phyloP scores from a whole-genome alignment of 2,329 filamentous ascomycete species.

The Diaporthe vexans region DNA sequence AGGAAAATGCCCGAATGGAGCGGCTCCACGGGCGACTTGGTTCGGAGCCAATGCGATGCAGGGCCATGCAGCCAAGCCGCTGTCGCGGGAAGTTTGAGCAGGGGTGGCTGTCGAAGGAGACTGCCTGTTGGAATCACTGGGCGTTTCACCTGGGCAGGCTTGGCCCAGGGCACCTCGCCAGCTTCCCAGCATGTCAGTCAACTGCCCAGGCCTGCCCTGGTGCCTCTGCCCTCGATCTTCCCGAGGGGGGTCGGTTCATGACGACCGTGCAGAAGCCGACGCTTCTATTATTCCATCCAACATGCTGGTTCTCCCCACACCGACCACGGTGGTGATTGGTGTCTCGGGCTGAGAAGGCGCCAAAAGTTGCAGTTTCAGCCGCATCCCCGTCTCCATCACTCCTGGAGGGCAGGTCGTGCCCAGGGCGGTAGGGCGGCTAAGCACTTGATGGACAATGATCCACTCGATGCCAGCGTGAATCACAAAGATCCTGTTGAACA shows the following conservation, averaged over 20 bases:
- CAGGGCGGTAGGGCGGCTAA: slow-evolving; percentile 5
- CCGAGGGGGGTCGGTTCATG: background rate
- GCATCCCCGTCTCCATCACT: slow-evolving; percentile 1
- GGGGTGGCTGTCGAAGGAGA: background rate
- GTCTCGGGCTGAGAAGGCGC: slow-evolving; percentile 24
- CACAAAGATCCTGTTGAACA: slow-evolving; percentile 15
- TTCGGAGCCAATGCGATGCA: background rate
- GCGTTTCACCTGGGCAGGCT: slow-evolving; percentile 24
- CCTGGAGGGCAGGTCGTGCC: slow-evolving; percentile 11
- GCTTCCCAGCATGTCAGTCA: background rate
- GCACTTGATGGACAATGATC: slow-evolving; percentile 19
- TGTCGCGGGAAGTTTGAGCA: slow-evolving; percentile 32
- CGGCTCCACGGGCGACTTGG: background rate
- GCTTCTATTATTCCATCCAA: background rate
- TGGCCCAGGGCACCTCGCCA: slow-evolving; percentile 9
- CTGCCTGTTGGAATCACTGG: slow-evolving; percentile 21
- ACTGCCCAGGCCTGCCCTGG: background rate
- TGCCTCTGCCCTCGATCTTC: background rate
- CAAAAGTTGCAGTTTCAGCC: slow-evolving; percentile 36
- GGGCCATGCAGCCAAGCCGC: slow-evolving; percentile 6
- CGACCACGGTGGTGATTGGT: slow-evolving; percentile 14
- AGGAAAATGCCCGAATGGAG: slow-evolving; percentile 14
- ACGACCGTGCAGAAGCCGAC: slow-evolving; percentile 1
- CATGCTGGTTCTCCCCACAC: background rate
- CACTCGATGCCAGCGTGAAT: slow-evolving; percentile 25